A percentile compares a stretch with the other conserved stretches of the same genome.
These are phyloP conservation scores for Coemansia sp. DNA, from an alignment of 192 early-diverging fungal species.

Conservation along the genomic window DNA sequence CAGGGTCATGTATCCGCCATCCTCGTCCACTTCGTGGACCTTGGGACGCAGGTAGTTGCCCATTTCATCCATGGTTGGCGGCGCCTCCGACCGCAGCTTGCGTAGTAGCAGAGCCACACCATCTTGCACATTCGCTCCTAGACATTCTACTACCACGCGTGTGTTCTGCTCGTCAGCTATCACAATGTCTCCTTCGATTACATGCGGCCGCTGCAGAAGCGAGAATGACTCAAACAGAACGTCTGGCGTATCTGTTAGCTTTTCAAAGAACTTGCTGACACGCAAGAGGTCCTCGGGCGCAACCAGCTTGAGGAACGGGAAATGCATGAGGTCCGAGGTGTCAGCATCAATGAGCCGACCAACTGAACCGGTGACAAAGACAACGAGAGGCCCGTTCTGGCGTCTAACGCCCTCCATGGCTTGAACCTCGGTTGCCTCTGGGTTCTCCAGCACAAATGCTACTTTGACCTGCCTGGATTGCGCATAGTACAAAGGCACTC, in stretches of 20 bases:
- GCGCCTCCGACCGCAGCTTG: conserved; percentile 16
- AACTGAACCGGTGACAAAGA: conserved; percentile 44
- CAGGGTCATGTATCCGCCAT: conserved; percentile 41
- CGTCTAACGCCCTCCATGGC: not conserved
- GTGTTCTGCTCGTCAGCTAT: conserved; percentile 33
- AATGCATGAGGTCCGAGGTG: conserved; percentile 38
- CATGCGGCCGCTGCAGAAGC: conserved; percentile 35
- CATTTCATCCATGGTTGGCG: conserved; percentile 27
- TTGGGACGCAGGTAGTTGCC: conserved; percentile 23
- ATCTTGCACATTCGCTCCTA: conserved; percentile 46
- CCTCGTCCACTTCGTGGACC: conserved; percentile 28
- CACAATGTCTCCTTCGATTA: conserved; percentile 41
- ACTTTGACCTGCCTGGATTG: conserved; percentile 38
- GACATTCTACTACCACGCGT: conserved; percentile 36
- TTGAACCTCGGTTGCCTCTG: conserved; percentile 5
- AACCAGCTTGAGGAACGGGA: conserved; percentile 41
- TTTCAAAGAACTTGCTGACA: conserved; percentile 33
- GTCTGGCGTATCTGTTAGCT: conserved; percentile 28
- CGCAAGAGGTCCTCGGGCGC: conserved; percentile 43
- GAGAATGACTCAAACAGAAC: conserved; percentile 40
- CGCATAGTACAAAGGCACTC: conserved; percentile 39
- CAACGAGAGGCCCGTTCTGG: conserved; percentile 30
- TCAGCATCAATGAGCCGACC: conserved; percentile 39
- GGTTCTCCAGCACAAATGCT: conserved; percentile 47
- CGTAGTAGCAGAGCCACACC: conserved; percentile 43